Evolutionary conservation across 257 asterid genomes (phyloP), one percentile per base, ranked within the genome.

Genomic region (Forsythia viridissima): DNA sequence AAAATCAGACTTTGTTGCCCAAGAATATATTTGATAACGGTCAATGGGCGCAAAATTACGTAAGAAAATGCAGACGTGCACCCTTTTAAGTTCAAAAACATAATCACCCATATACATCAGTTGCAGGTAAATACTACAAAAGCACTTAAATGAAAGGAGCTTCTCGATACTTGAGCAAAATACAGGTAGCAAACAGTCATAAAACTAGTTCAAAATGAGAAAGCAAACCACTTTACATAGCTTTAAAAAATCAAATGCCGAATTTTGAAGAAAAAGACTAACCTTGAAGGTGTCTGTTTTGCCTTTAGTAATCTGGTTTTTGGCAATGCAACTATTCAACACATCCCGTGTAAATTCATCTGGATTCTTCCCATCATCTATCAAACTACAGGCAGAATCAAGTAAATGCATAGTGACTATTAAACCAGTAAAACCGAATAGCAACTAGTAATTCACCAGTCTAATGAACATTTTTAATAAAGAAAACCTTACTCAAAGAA

Each of bases 241-340:
- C 21, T 15, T 18, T 18, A 3, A 55, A 15, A 51, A 51, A 55
- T 55, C 65, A 55, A 55, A 55, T 16, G 8, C 20, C 21, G 3
- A n/a, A 46, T 34, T 52, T 15, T 36, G 41, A 69, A 68, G 66
- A 44, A 57, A 63, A 75, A 81, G 36, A 16, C 76, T 43, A 81
- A 93, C 99, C 99, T 93, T 93, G 88, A 90, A 96, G 48, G 97
- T 84, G 57, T 94, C 96, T 0, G 97, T 89, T 84, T 91, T 94
- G 74, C 97, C 57, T 48, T 48, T 48, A 48, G 57, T 48, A 48
- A 48, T 48, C 57, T 48, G 57, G 57, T 48, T 48, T 48, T 48
- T 48, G 57, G 57, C 57, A 48, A 48, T 48, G 57, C 57, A 48
- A 48, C 57, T 48, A 48, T 48, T 48, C n/a, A 48, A 48, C n/a